Percentiles rank a stretch among this genome's conserved stretches.
Evolutionary conservation across 495 filamentous ascomycete genomes (phyloP).

Genomic region (Penicillium simplicissimum): DNA sequence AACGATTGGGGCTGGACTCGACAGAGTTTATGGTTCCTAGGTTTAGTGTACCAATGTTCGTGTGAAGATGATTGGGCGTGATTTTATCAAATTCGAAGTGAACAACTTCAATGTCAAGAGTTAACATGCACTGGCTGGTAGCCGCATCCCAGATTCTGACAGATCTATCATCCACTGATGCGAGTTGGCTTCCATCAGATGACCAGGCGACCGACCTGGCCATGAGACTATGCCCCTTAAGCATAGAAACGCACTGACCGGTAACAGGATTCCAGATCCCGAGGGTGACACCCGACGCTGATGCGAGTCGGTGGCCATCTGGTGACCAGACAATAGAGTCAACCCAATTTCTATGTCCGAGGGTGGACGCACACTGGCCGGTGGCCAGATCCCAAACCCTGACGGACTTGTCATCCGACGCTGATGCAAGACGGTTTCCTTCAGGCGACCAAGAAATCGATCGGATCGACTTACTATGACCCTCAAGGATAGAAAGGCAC

Average conservation of each 20-base stretch:
- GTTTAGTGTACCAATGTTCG: background rate
- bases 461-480: background rate
- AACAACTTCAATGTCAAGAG: constrained; percentile 4
- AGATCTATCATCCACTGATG: constrained; percentile 2
- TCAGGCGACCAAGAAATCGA: background rate
- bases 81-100: constrained; percentile 6
- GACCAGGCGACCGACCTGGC: constrained; percentile 17
- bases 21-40: background rate
- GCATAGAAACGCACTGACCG: background rate
- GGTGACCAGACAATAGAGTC: constrained; percentile 12
- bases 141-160: constrained; percentile 7
- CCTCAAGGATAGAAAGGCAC: background rate
- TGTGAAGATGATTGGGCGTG: constrained; percentile 5
- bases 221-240: constrained; percentile 9
- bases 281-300: constrained; percentile 6
- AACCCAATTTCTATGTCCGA: no score
- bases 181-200: constrained; percentile 17
- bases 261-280: constrained; percentile 13
- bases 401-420: background rate
- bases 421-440: background rate
- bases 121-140: constrained; percentile 8
- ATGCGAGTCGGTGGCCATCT: constrained; percentile 13
- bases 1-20: background rate
- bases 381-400: background rate
- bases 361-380: constrained; percentile 3